phyloP scores from a whole-genome alignment of 2,329 filamentous ascomycete genomes.

The Ceratocystis lukuohia region DNA sequence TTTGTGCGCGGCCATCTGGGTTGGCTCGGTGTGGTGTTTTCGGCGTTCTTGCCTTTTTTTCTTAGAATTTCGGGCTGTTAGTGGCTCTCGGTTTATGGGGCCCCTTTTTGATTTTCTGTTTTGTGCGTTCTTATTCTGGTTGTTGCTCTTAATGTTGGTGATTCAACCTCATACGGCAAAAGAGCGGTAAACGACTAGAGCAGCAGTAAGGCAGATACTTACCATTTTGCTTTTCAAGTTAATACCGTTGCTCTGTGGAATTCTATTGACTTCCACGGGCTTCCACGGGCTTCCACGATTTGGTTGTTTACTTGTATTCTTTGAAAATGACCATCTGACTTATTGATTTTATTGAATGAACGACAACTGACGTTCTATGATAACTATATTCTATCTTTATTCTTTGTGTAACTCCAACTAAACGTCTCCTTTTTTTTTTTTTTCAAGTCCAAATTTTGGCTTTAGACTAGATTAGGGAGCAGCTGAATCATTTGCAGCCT shows the following conservation, averaged over 20 bases:
- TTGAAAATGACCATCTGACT: not conserved
- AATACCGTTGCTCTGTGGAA: not conserved
- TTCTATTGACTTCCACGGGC: not conserved
- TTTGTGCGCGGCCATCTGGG: not conserved
- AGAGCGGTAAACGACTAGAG: not conserved
- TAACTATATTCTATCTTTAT: constrained; percentile 6
- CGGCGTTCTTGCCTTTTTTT: not conserved
- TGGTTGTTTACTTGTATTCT: not conserved
- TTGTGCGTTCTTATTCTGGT: not conserved
- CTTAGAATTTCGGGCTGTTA: not conserved
- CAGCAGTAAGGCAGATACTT: not conserved
- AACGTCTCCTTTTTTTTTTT: not conserved
- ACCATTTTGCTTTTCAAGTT: not conserved
- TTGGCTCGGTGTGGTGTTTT: not conserved
- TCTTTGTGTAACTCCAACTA: not conserved
- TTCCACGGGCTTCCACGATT: not conserved
- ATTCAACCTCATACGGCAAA: constrained; percentile 8
- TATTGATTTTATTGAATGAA: not conserved
- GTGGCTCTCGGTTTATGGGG: not conserved
- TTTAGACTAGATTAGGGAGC: no score
- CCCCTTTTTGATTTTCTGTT: not conserved
- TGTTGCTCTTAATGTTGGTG: not conserved
- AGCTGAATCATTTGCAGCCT: no score
- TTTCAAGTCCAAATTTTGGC: no score
- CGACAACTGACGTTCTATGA: constrained; percentile 1